These are phyloP conservation scores for Aspergillus uvarum DNA, from an alignment of 2,329 filamentous ascomycete genomes.

Conservation along the genomic window DNA sequence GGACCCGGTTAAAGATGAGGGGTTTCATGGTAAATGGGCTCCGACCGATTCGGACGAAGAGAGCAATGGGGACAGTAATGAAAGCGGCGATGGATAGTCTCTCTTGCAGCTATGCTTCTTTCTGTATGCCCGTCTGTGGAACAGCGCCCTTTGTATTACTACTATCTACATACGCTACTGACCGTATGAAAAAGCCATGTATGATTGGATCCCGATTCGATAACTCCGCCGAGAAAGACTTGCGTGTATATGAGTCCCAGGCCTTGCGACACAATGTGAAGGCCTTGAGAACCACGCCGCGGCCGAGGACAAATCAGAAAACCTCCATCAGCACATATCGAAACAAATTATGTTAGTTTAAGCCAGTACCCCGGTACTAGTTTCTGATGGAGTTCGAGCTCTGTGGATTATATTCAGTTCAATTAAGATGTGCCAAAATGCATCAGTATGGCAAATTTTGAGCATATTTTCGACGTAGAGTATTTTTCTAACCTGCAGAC, in stretches of 20 bases:
- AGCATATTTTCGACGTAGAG: slow-evolving; percentile 19
- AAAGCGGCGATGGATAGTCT: slow-evolving; percentile 17
- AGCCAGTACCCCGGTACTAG: not conserved
- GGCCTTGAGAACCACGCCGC: no score
- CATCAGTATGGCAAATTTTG: slow-evolving; percentile 11
- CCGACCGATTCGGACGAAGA: slow-evolving; percentile 37
- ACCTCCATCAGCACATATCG: no score
- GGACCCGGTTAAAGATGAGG: slow-evolving; percentile 68
- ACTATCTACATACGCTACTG: slow-evolving; percentile 7
- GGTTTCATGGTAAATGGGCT: slow-evolving; percentile 70
- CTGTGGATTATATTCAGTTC: slow-evolving; percentile 3
- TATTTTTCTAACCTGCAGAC: slow-evolving; percentile 15
- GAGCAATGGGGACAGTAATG: slow-evolving; percentile 24
- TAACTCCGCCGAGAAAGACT: not conserved
- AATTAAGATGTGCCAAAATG: slow-evolving; percentile 9
- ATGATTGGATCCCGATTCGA: not conserved
- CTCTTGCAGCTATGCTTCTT: not conserved
- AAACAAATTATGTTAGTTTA: not conserved
- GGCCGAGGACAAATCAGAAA: no score
- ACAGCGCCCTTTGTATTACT: not conserved
- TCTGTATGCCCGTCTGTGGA: not conserved
- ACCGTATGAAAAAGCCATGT: not conserved
- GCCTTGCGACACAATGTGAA: not conserved
- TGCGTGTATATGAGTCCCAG: no score
- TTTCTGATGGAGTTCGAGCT: not conserved